Percentiles rank a stretch among this genome's conserved stretches.
phyloP scores from a whole-genome alignment of 2,329 filamentous ascomycete species.

The Pyrenophora tritici-repentis region DNA sequence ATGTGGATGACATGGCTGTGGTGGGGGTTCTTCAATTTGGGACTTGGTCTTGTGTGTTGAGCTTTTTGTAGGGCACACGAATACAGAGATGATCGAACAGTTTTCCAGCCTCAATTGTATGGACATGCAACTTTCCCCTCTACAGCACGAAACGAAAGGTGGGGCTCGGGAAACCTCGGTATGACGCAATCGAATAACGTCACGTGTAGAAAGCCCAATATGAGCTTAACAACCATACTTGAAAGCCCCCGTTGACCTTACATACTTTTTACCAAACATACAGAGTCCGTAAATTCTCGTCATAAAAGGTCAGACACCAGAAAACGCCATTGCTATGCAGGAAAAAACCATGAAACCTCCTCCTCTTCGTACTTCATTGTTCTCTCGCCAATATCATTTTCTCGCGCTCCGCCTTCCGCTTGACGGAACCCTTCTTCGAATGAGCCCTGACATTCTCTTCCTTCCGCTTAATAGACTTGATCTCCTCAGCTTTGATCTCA shows the following conservation, averaged over 20 bases:
- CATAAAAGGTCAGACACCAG: not conserved
- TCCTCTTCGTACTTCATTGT: slow-evolving; percentile 50
- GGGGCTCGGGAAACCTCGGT: not conserved
- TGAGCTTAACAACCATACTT: not conserved
- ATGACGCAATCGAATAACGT: slow-evolving; percentile 17
- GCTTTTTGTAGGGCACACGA: too few species aligned
- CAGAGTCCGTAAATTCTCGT: not conserved
- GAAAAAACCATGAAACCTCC: slow-evolving; percentile 9
- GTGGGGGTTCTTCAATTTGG: not conserved
- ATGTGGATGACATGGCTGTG: slow-evolving; percentile 21
- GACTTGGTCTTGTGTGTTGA: not conserved
- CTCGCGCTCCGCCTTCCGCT: slow-evolving; percentile 79
- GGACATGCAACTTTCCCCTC: too few species aligned
- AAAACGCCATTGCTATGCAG: slow-evolving; percentile 45
- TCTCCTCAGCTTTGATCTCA: slow-evolving; percentile 90
- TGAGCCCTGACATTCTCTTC: slow-evolving; percentile 96
- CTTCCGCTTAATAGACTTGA: slow-evolving; percentile 83
- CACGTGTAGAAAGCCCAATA: not conserved
- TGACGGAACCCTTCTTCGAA: slow-evolving; percentile 78
- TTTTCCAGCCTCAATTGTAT: too few species aligned
- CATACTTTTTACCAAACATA: not conserved
- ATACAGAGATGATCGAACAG: too few species aligned
- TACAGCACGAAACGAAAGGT: too few species aligned
- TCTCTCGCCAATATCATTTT: slow-evolving; percentile 83
- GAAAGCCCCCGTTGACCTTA: too few species aligned